Percentiles rank a stretch among this genome's conserved stretches.
These are phyloP conservation scores for Caloboletus firmus DNA, from an alignment of 1,284 basidiomycete genomes.

Conservation along the genomic window DNA sequence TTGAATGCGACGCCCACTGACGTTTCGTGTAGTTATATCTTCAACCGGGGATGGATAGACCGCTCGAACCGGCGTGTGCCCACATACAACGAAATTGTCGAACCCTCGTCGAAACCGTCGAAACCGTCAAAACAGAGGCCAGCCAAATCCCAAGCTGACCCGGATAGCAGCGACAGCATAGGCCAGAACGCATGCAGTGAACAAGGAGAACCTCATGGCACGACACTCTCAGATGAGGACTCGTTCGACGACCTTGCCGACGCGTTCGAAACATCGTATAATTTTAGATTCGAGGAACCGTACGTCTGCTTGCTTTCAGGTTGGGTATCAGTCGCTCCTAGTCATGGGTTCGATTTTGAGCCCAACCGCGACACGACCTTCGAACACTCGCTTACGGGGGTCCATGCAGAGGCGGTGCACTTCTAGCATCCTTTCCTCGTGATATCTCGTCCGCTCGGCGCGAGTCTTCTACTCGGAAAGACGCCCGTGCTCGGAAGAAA, in stretches of 20 bases:
- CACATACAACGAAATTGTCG: conserved; percentile 79
- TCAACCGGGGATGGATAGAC: conserved; percentile 95
- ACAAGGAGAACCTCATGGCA: conserved; percentile 32
- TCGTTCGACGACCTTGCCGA: conserved; percentile 76
- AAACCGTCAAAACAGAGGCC: conserved; percentile 34
- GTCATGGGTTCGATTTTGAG: not conserved
- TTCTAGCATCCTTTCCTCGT: conserved; percentile 82
- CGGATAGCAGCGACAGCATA: conserved; percentile 22
- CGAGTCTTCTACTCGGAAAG: conserved; percentile 77
- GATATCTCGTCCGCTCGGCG: conserved; percentile 73
- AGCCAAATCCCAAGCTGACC: conserved; percentile 29
- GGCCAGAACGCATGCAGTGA: conserved; percentile 30
- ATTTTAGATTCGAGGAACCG: conserved; percentile 94
- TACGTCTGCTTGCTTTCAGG: conserved; percentile 41
- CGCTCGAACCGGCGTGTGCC: conserved; percentile 68
- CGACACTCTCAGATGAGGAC: conserved; percentile 43
- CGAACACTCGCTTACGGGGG: not conserved
- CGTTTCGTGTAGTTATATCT: conserved; percentile 70
- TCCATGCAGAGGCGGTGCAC: conserved; percentile 59
- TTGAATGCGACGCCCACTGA: conserved; percentile 2
- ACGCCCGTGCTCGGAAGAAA: conserved; percentile 74
- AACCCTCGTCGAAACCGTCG: conserved; percentile 30
- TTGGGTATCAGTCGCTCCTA: not conserved
- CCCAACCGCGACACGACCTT: not conserved
- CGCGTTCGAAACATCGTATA: conserved; percentile 82